Base-by-base conservation (phyloP, 805 yeast genomes). In the Limtongozyma cylindracea region DNA sequence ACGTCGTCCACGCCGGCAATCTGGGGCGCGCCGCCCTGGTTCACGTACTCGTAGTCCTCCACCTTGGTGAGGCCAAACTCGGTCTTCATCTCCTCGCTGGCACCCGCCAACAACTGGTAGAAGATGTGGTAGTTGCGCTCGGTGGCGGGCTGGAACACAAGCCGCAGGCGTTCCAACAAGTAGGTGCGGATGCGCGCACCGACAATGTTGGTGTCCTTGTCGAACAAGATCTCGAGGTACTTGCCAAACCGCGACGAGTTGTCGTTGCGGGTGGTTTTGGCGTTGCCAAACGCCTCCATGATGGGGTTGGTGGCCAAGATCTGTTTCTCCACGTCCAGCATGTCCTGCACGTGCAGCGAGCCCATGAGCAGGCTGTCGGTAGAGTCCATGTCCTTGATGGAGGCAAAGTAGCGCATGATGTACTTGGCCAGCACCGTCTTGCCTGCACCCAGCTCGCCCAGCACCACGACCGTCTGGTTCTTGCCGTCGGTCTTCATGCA, bases 361-460 rank as follows among this genome's bases (percentile, higher is more conserved):
- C 47, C 49, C 17, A 39, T 30, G n/a, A n/a, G n/a, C 20, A 38
- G 40, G 21, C 33, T 41, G 37, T 27, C 54, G 16, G 37, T 29
- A 21, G 41, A 47, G 5, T 37, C 33, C 5, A 44, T 52, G 25
- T 48, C 53, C 28, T 84, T 95, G 10, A 84, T 95, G 10, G 92
- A 69, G 3, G 96, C 96, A 43, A 84, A 82, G 46, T 82, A 84
- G 44, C 96, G 66, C 96, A 84, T 84, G 31, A 84, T 84, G 45
- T 76, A 84, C 43, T 84, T 84, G 18, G 98, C 98, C 29, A 88
- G 69, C 19, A 84, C 96, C 4, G 96, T 88, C 38, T 84, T 88
- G 45, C 98, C 98, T 14, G 98, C 96, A 46, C 98, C 98, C 5
- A 93, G 76, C 48, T 84, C 98, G 48, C 98, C 98, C 34, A 82